These are phyloP conservation scores for Gillenia trifoliata DNA, from an alignment of 306 rosid species.

Conservation along the genomic window DNA sequence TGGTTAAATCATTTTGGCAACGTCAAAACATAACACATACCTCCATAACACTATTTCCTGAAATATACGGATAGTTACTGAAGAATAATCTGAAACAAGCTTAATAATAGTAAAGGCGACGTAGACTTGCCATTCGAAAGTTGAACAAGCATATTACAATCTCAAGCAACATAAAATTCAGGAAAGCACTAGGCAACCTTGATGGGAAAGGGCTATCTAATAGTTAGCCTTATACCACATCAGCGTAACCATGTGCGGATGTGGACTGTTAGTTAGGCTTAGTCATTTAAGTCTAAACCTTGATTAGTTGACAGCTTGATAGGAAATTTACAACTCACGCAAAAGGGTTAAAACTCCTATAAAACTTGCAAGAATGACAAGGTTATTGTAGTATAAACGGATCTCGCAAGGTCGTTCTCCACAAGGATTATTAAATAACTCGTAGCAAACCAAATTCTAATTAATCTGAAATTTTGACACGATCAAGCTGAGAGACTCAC, in stretches of 20 bases:
- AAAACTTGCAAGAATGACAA: too few relatives aligned
- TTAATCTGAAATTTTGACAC: too few relatives aligned
- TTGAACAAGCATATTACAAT: not conserved
- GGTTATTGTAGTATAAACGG: too few relatives aligned
- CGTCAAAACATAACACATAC: not conserved
- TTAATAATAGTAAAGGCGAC: not conserved
- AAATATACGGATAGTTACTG: not conserved
- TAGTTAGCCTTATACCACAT: too few relatives aligned
- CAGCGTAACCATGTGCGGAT: not conserved
- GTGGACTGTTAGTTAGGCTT: not conserved
- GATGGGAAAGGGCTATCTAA: not conserved
- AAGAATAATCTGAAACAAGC: not conserved
- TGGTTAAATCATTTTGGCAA: not conserved
- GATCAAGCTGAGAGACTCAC: too few relatives aligned
- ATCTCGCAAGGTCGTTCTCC: too few relatives aligned
- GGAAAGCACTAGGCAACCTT: not conserved
- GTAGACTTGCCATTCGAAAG: not conserved
- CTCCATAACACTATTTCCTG: not conserved
- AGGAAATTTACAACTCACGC: too few relatives aligned
- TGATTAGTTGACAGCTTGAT: too few relatives aligned
- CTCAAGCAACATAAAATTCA: not conserved
- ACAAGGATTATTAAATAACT: too few relatives aligned
- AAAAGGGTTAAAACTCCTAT: too few relatives aligned
- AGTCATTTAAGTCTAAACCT: not conserved
- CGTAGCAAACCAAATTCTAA: too few relatives aligned